Base-by-base conservation (phyloP, 805 yeast species). In the Candida fluviatilis region DNA sequence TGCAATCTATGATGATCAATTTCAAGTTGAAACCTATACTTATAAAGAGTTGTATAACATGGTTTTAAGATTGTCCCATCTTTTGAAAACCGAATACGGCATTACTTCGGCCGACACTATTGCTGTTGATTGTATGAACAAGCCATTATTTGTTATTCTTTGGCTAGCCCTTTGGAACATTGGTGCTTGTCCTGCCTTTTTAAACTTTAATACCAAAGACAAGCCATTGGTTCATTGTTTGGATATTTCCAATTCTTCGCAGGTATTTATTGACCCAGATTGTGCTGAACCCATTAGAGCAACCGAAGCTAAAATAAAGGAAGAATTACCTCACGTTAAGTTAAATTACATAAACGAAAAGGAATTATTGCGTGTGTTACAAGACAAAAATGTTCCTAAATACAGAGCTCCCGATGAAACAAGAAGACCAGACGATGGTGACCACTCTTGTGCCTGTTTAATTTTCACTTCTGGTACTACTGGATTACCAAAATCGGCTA, bases 391-490 rank as follows among this genome's bases (percentile, higher is more conserved):
- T 18, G 52, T 73, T 24, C 76, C 78, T 13, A 57, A 63, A 53
- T 70, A 76, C 53, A 61, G 90, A 54, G 78, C 82, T 40, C 61
- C 69, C 0, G 80, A 80, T 48, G 48, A 60, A 6, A 60, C 76
- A 7, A 75, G 95, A 60, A 75, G 84, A 47, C 75, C 77, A 6
- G 60, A 61, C 6, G 78, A 79, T 36, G 59, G 68, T 10, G 83
- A 82, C 54, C 75, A 69, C 47, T 75, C 78, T 39, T 75, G 91
- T 3, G 81, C 84, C 15, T 74, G 82, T 47, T 71, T 86, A 47
- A 86, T 90, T 36, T 90, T 82, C 59, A 90, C 98, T 0, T 85
- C 95, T 0, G 98, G 98, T 28, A 91, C 97, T 5, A 87, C 97
- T 0, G 97, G 97, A 0, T 64, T 90, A 44, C 97, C 98, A 12